Evolutionary conservation across 192 early-diverging fungal species (phyloP).

Genomic region (Pilobolus umbonatus): DNA sequence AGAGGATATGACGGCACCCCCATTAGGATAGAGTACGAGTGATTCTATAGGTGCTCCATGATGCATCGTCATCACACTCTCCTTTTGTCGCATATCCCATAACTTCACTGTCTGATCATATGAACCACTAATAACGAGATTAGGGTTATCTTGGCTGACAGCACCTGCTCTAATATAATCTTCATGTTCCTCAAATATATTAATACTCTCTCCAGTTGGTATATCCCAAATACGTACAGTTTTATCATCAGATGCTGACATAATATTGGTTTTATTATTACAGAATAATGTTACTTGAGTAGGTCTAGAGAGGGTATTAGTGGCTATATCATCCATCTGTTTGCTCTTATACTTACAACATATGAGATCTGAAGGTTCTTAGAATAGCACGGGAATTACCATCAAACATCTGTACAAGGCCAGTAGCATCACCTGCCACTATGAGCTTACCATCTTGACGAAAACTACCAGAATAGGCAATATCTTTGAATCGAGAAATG

Average conservation of each 20-base stretch:
- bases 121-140: slow-evolving; percentile 80
- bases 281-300: slow-evolving; percentile 82
- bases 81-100: slow-evolving; percentile 83
- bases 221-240: slow-evolving; percentile 96
- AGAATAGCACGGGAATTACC: slow-evolving; percentile 62
- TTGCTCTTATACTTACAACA: slow-evolving; percentile 41
- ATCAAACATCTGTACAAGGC: slow-evolving; percentile 81
- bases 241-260: slow-evolving; percentile 89
- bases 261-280: slow-evolving; percentile 70
- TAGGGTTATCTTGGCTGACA: slow-evolving; percentile 70
- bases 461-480: slow-evolving; percentile 75
- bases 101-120: slow-evolving; percentile 94
- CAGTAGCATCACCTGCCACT: slow-evolving; percentile 88
- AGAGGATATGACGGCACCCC: slow-evolving; percentile 70
- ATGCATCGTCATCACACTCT: slow-evolving; percentile 69
- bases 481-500: slow-evolving; percentile 88
- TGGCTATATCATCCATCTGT: slow-evolving; percentile 1
- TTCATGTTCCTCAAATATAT: slow-evolving; percentile 73
- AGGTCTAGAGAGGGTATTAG: slow-evolving; percentile 43
- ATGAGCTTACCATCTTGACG: slow-evolving; percentile 86
- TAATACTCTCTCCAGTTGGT: slow-evolving; percentile 65
- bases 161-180: slow-evolving; percentile 87
- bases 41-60: slow-evolving; percentile 88
- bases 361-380: slow-evolving; percentile 54
- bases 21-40: slow-evolving; percentile 79